phyloP scores from a whole-genome alignment of 768 basidiomycete genomes.

The Trametes gibbosa region DNA sequence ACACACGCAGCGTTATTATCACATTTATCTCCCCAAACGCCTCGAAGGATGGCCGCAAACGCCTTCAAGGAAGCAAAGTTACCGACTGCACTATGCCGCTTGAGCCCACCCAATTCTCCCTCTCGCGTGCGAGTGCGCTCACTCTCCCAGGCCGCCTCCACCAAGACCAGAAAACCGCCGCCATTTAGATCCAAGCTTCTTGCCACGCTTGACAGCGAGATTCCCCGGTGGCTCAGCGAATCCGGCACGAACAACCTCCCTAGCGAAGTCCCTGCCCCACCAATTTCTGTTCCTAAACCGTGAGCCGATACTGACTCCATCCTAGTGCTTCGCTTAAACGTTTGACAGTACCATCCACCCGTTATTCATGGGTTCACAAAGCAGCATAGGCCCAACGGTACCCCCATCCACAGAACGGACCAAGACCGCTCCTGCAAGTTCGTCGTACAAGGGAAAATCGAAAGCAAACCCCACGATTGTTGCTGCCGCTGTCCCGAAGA shows the following conservation, averaged over 20 bases:
- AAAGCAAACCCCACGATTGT: background rate
- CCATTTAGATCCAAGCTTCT: conserved; percentile 21
- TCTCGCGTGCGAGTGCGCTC: conserved; percentile 2
- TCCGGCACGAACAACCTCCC: background rate
- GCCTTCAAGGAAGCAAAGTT: conserved; percentile 20
- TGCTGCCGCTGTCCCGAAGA: background rate
- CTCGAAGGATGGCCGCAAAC: conserved; percentile 6
- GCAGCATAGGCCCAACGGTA: background rate
- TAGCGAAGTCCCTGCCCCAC: background rate
- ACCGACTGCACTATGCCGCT: conserved; percentile 8
- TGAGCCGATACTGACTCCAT: background rate
- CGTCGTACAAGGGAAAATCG: background rate
- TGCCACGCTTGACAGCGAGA: conserved; percentile 22
- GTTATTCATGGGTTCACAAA: background rate
- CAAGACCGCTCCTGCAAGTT: background rate
- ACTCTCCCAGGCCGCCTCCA: background rate
- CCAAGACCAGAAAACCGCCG: background rate
- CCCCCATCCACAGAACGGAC: background rate
- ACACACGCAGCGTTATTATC: too few relatives aligned
- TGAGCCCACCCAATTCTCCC: conserved; percentile 21
- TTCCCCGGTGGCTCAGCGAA: conserved; percentile 9
- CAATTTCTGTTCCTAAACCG: background rate
- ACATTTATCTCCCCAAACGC: too few relatives aligned
- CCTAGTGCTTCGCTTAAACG: background rate
- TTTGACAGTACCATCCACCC: background rate